Base-by-base conservation (phyloP, 305 asterid genomes). In the Fraxinus xanthoxyloides region DNA sequence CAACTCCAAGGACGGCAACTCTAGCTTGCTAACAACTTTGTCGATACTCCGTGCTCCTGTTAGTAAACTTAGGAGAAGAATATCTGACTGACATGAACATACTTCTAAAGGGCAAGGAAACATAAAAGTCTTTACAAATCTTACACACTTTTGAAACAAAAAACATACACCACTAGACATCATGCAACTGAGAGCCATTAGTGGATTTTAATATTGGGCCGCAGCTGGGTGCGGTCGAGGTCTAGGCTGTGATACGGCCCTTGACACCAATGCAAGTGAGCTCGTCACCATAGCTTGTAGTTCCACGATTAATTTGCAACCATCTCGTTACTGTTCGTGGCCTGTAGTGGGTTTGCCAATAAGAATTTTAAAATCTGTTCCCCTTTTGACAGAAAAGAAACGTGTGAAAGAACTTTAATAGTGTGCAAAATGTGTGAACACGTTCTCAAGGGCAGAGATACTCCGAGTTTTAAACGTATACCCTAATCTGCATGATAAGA, bases 301-400 rank as follows among this genome's bases (percentile, higher is more conserved):
- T 23, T 72, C 72, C 30, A 43, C 10, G 12, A 61, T 36, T 63
- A 31, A 43, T 40, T 63, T 76, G 35, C 76, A 28, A 67, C 31
- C 30, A 69, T 83, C 69, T 83, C 17, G 75, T 43, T 69, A 17
- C 21, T 77, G 72, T 74, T 12, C 36, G 40, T 32, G 34, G 61
- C 67, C 56, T 19, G n/a, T 24, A 26, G 32, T 61, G 30, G 30
- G 13, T 72, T 36, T 54, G 74, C 32, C 59, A 23, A 31, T 38
- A 46, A 43, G 48, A 54, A 80, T 4, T 40, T 34, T 17, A 15
- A 40, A 12, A 56, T 38, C 36, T 80, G 30, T 73, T 63, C 59
- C 70, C 15, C 7, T 69, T 79, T n/a, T 76, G 34, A 4, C 26
- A 15, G 2, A 51, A 56, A 70, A 19, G 69, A 6, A 63, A 54